phyloP scores from a whole-genome alignment of 805 yeast genomes.

The Vanderwaltozyma yarrowii region DNA sequence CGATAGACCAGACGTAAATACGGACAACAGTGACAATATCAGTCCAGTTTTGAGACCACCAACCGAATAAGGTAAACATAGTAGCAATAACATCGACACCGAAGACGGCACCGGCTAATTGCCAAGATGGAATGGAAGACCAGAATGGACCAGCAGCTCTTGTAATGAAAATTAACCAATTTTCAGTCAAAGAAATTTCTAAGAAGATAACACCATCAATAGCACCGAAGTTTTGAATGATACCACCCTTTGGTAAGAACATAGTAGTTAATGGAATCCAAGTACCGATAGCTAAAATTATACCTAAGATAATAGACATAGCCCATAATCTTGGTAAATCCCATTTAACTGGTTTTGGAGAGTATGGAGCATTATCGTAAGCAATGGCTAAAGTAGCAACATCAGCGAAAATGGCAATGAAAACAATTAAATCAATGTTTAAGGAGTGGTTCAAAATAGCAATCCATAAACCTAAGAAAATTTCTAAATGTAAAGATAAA shows the following conservation, averaged over 20 bases:
- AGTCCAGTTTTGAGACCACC: conserved; percentile 98
- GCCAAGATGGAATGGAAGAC: conserved; percentile 95
- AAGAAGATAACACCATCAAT: conserved; percentile 88
- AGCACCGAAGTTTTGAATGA: conserved; percentile 92
- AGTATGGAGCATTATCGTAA: conserved; percentile 94
- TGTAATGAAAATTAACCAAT: conserved; percentile 94
- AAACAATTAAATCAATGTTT: conserved; percentile 85
- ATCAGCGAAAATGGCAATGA: conserved; percentile 96
- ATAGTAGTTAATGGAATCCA: conserved; percentile 93
- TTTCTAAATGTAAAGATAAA: conserved; percentile 86
- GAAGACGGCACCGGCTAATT: conserved; percentile 88
- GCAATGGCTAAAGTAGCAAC: conserved; percentile 97
- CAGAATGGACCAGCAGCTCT: conserved; percentile 98
- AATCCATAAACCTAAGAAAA: conserved; percentile 94
- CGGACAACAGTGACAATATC: conserved; percentile 91
- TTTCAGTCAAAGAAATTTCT: conserved; percentile 90
- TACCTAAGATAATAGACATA: conserved; percentile 82
- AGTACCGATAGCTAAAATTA: conserved; percentile 79
- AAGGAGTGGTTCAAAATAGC: conserved; percentile 82
- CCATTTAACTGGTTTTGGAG: conserved; percentile 91
- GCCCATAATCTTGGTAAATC: conserved; percentile 96
- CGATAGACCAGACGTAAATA: conserved; percentile 92
- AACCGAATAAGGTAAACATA: conserved; percentile 85
- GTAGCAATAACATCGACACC: conserved; percentile 87
- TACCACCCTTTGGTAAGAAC: conserved; percentile 87